Evolutionary conservation across 345 rosid genomes (phyloP), one percentile per base, ranked within the genome.

Genomic region (Melaleuca quinquenervia): DNA sequence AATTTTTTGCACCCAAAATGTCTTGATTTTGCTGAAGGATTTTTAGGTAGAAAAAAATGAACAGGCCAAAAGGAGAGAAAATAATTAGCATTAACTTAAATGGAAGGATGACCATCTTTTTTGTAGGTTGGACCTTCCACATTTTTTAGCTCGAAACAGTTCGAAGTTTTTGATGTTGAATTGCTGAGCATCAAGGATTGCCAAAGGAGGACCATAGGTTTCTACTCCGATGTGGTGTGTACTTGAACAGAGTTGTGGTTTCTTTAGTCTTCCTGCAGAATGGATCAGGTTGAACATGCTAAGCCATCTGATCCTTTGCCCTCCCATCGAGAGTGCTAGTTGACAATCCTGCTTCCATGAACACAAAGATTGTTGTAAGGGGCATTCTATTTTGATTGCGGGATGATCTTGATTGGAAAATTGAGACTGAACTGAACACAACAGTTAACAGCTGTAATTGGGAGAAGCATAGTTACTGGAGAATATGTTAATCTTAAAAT

Each of bases 61-160:
- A 15, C 15, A n/a, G 50, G 20, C 41, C 24, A 82, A 49, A 54
- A n/a, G 52, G 56, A 82, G 54, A 7, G 58, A 51, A 27, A 51
- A 45, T 58, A 50, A 27, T 82, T 52, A 52, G 22, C 58, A 82
- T 82, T 5, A 6, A 50, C 26, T 27, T 52, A 52, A 52, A 36
- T 82, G 56, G 45, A 32, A 26, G 52, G 60, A 52, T 52, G 49
- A 82, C 84, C 22, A 3, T 24, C 3, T 54, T 1, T 27, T 20
- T 62, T 78, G 84, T 91, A 97, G 98, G 98, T 96, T 32, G 99
- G 98, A 36, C 98, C 98, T 84, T 95, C 99, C 2, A 97, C 99
- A 26, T 97, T 97, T 92, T 97, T 97, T 92, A 97, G 98, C 91
- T 90, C 99, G 8, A 97, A 96, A 89, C 98, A 96, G 82, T 96